Evolutionary conservation across 805 yeast genomes (phyloP).

Genomic region (Starmera amethionina): DNA sequence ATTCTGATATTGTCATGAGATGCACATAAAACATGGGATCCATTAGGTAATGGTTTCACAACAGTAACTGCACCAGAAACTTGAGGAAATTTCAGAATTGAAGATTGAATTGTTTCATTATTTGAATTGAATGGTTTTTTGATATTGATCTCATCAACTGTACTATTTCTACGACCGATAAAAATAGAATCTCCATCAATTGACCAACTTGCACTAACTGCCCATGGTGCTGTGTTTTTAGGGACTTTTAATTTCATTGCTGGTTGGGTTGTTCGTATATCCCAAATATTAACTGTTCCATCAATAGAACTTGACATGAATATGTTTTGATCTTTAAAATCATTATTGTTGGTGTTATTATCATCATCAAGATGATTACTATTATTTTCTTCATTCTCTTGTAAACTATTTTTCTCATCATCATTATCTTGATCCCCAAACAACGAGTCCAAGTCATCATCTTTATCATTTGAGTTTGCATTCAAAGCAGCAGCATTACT

Average conservation of each 20-base stretch:
- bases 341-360: conserved; percentile 3
- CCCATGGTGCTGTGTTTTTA: conserved; percentile 83
- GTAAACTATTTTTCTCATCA: conserved; percentile 12
- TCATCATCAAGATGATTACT: conserved; percentile 10
- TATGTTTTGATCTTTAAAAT: conserved; percentile 31
- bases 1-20: conserved; percentile 84
- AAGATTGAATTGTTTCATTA: conserved; percentile 40
- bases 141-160: conserved; percentile 67
- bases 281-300: conserved; percentile 81
- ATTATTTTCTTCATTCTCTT: conserved; percentile 30
- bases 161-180: conserved; percentile 84
- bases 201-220: conserved; percentile 85
- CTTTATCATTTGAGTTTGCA: conserved; percentile 18
- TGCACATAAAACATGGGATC: conserved; percentile 73
- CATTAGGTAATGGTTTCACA: conserved; percentile 71
- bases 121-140: conserved; percentile 37
- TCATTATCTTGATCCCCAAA: conserved; percentile 50
- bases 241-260: conserved; percentile 46
- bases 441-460: conserved; percentile 42
- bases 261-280: conserved; percentile 40
- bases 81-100: conserved; percentile 63
- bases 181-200: conserved; percentile 67
- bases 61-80: conserved; percentile 89
- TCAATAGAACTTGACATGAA: conserved; percentile 78
- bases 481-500: too few relatives aligned